Evolutionary conservation across 2,329 filamentous ascomycete species (phyloP).

Genomic region (Fusarium heterosporum): DNA sequence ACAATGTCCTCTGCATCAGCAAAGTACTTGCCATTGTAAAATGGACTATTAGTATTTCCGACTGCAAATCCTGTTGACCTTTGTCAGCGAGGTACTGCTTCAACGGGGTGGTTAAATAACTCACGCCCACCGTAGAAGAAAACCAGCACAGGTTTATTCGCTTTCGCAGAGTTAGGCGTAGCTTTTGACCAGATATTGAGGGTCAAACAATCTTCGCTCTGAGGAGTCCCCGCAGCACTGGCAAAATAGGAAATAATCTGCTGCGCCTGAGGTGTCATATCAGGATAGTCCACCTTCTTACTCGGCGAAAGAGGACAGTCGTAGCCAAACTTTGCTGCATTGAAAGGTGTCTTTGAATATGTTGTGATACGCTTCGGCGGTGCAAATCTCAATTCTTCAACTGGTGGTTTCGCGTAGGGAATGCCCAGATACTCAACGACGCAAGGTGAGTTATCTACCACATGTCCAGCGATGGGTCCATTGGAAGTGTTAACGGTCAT

Average conservation of each 20-base stretch:
- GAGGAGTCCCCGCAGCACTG: slow-evolving; percentile 27
- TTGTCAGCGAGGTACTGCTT: not conserved
- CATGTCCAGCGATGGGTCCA: slow-evolving; percentile 52
- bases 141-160: slow-evolving; percentile 38
- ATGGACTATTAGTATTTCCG: slow-evolving; percentile 53
- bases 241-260: slow-evolving; percentile 40
- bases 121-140: slow-evolving; percentile 43
- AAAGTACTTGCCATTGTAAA: slow-evolving; percentile 58
- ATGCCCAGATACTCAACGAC: slow-evolving; percentile 57
- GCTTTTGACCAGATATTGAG: slow-evolving; percentile 42
- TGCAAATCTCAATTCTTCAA: slow-evolving; percentile 53
- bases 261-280: slow-evolving; percentile 37
- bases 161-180: slow-evolving; percentile 22
- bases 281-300: slow-evolving; percentile 37
- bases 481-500: slow-evolving; percentile 49
- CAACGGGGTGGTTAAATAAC: not conserved
- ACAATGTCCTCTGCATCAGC: slow-evolving; percentile 58
- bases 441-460: slow-evolving; percentile 43
- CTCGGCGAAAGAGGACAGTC: slow-evolving; percentile 37
- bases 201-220: slow-evolving; percentile 43
- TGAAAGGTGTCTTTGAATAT: slow-evolving; percentile 8
- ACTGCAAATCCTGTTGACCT: slow-evolving; percentile 48
- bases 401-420: slow-evolving; percentile 54
- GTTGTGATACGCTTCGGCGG: slow-evolving; percentile 48
- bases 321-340: slow-evolving; percentile 28